These are phyloP conservation scores for Phytopythium vexans DNA, from an alignment of 352 stramenopile species.

Conservation along the genomic window DNA sequence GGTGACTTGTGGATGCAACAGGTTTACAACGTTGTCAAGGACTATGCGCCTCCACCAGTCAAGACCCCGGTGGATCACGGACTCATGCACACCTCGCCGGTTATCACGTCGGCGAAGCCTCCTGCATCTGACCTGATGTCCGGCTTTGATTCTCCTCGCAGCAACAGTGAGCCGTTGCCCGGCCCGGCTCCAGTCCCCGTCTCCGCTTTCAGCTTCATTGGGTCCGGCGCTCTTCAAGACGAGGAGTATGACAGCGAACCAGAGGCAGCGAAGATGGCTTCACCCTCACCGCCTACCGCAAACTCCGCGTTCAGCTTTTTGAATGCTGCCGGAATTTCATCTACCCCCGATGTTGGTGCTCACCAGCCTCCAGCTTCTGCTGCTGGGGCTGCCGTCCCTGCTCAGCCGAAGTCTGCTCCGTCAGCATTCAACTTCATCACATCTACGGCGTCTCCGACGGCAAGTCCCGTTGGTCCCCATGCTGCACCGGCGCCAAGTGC, in stretches of 20 bases:
- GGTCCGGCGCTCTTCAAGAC: neutral
- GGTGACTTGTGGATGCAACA: too few relatives aligned
- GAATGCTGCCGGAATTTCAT: neutral
- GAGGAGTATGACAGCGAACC: constrained; percentile 20
- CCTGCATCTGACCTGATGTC: constrained; percentile 25
- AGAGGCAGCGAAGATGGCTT: constrained; percentile 5
- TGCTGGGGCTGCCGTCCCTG: neutral
- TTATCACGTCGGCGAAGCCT: constrained; percentile 30
- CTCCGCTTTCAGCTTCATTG: constrained; percentile 31
- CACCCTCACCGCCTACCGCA: constrained; percentile 1
- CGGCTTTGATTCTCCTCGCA: constrained; percentile 27
- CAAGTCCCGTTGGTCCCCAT: constrained; percentile 2
- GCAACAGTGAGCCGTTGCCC: constrained; percentile 30
- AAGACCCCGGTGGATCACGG: constrained; percentile 21
- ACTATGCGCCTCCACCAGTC: constrained; percentile 21
- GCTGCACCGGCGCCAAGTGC: constrained; percentile 20
- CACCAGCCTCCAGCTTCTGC: constrained; percentile 5
- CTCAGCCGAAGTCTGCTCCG: neutral
- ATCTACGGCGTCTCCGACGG: constrained; percentile 1
- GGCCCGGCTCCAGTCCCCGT: constrained; percentile 15
- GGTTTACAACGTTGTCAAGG: constrained; percentile 16
- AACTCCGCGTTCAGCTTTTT: constrained; percentile 24
- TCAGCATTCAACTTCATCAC: constrained; percentile 43
- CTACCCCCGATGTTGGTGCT: neutral
- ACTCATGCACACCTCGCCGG: constrained; percentile 38